Evolutionary conservation across 2,329 filamentous ascomycete species (phyloP).

Genomic region (Orbilia javanica): DNA sequence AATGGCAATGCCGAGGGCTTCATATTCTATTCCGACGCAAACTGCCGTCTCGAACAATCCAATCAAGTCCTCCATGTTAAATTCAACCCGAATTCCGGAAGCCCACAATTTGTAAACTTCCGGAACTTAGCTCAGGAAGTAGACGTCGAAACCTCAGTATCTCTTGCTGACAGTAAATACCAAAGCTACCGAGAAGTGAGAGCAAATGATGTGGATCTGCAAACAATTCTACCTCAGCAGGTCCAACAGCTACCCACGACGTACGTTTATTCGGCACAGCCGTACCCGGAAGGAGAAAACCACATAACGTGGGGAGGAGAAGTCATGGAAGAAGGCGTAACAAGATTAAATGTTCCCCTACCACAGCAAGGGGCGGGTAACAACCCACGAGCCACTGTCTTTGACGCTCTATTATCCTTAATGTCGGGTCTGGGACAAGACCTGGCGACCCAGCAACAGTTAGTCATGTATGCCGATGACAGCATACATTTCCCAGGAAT

Average conservation of each 20-base stretch:
- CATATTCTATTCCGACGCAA: slow-evolving; percentile 34
- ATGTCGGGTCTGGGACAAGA: slow-evolving; percentile 25
- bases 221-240: not conserved
- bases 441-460: slow-evolving; percentile 1
- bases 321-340: not conserved
- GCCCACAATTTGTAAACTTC: slow-evolving; percentile 26
- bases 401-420: slow-evolving; percentile 27
- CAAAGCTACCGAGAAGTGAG: slow-evolving; percentile 23
- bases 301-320: slow-evolving; percentile 14
- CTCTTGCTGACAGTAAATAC: slow-evolving; percentile 28
- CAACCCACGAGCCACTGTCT: not conserved
- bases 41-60: slow-evolving; percentile 6
- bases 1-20: slow-evolving; percentile 33
- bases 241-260: not conserved
- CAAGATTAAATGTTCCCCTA: not conserved
- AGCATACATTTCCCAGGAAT: not conserved
- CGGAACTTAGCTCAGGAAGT: slow-evolving; percentile 15
- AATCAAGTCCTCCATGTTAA: slow-evolving; percentile 23
- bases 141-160: not conserved
- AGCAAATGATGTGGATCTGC: slow-evolving; percentile 5
- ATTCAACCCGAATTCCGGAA: slow-evolving; percentile 8
- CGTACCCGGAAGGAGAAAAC: not conserved
- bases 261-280: slow-evolving; percentile 22
- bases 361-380: not conserved
- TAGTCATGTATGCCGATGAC: not conserved